Percentiles rank a stretch among this genome's conserved stretches.
phyloP scores from a whole-genome alignment of 805 yeast genomes.

The Kluyveromyces wickerhamii region DNA sequence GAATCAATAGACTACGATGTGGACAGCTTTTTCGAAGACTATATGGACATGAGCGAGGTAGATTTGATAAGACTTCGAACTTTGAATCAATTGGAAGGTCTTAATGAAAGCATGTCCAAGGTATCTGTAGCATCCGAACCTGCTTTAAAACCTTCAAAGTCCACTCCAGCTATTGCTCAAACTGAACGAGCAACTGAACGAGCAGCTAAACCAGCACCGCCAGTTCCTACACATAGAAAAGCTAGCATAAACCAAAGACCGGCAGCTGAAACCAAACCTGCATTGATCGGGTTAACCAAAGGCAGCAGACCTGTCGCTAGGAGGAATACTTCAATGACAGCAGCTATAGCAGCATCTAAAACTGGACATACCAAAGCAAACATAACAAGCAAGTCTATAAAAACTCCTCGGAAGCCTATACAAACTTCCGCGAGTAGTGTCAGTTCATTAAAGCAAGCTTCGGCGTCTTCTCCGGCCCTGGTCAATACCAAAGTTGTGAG shows the following conservation, averaged over 20 bases:
- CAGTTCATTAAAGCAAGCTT: too few relatives aligned
- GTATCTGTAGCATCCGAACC: conserved; percentile 7
- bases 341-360: conserved; percentile 1
- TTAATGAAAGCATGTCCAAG: conserved; percentile 9
- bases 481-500: background rate
- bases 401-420: background rate
- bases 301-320: background rate
- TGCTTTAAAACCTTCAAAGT: conserved; percentile 12
- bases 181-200: too few relatives aligned
- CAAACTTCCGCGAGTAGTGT: too few relatives aligned
- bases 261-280: background rate
- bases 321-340: background rate
- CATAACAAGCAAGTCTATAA: background rate
- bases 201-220: too few relatives aligned
- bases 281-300: too few relatives aligned
- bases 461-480: background rate
- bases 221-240: background rate
- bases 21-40: conserved; percentile 18
- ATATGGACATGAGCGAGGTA: conserved; percentile 14
- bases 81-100: conserved; percentile 11
- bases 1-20: conserved; percentile 11
- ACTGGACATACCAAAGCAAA: background rate
- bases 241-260: background rate
- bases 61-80: conserved; percentile 14
- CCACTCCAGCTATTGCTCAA: conserved; percentile 13